Evolutionary conservation across 2,329 filamentous ascomycete genomes (phyloP).

Genomic region (Beauveria pseudobassiana): DNA sequence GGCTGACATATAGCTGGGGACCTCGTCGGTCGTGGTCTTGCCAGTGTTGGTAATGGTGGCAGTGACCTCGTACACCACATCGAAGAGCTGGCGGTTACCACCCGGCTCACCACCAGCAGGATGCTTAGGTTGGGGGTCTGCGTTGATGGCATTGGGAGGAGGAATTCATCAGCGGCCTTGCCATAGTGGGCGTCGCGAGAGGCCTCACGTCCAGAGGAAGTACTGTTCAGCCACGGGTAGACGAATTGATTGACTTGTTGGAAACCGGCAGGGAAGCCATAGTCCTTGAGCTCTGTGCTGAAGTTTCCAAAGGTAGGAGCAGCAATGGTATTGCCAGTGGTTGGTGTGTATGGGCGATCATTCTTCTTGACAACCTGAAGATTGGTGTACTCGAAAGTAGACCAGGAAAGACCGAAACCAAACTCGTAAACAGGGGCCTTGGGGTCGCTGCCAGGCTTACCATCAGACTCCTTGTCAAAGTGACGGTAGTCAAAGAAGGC

Average conservation of each 20-base stretch:
- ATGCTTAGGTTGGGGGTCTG: slow-evolving; percentile 47
- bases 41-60: slow-evolving; percentile 69
- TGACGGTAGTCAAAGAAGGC: slow-evolving; percentile 65
- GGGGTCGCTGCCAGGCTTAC: slow-evolving; percentile 26
- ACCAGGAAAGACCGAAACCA: slow-evolving; percentile 74
- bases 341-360: slow-evolving; percentile 48
- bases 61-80: slow-evolving; percentile 59
- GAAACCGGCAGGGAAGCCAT: slow-evolving; percentile 58
- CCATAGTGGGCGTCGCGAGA: slow-evolving; percentile 55
- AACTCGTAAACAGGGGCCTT: slow-evolving; percentile 72
- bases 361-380: slow-evolving; percentile 47
- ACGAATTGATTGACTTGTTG: slow-evolving; percentile 48
- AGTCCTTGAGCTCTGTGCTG: slow-evolving; percentile 56
- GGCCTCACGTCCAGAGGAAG: slow-evolving; percentile 46
- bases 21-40: slow-evolving; percentile 54
- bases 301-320: slow-evolving; percentile 59
- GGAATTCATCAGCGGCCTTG: slow-evolving; percentile 45
- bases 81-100: slow-evolving; percentile 59
- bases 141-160: slow-evolving; percentile 50
- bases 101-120: slow-evolving; percentile 49
- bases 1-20: slow-evolving; percentile 74
- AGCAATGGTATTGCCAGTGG: slow-evolving; percentile 51
- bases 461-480: slow-evolving; percentile 54
- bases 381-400: slow-evolving; percentile 68
- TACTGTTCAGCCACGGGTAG: slow-evolving; percentile 67